Evolutionary conservation across 257 asterid species (phyloP).

Genomic region (Coffea eugenioides): DNA sequence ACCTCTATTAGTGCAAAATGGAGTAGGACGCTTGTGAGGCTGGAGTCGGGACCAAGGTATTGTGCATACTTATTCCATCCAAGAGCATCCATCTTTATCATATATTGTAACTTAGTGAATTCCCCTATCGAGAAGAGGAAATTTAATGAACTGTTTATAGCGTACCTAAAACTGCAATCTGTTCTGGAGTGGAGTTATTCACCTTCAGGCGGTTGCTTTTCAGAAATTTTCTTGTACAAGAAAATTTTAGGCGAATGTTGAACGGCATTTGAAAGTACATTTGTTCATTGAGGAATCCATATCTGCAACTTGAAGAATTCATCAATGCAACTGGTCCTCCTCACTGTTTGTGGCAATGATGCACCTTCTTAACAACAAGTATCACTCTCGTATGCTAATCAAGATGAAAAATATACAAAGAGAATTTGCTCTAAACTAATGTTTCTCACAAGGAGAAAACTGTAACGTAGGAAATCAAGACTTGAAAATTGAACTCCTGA

Average conservation of each 20-base stretch:
- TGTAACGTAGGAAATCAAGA: no score
- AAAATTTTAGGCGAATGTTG: background rate
- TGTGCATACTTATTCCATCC: background rate
- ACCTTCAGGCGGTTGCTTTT: background rate
- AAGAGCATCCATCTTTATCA: conserved; percentile 10
- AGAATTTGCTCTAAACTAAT: background rate
- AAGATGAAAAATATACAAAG: background rate
- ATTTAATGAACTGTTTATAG: conserved; percentile 3
- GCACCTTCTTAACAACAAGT: background rate
- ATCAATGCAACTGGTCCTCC: background rate
- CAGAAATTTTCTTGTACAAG: background rate
- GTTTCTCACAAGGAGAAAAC: background rate
- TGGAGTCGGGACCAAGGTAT: background rate
- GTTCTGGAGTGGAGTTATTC: background rate
- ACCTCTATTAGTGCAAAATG: conserved; percentile 8
- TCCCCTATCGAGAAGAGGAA: background rate
- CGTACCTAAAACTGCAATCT: background rate
- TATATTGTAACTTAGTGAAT: background rate
- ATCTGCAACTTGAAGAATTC: background rate
- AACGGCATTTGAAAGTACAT: background rate
- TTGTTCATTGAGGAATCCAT: background rate
- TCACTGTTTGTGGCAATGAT: background rate
- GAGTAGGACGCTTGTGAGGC: conserved; percentile 9
- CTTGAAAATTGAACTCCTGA: no score
- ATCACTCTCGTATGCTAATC: background rate